Evolutionary conservation across 208 protist genomes (phyloP).

Genomic region (Trypanosoma scelopori): DNA sequence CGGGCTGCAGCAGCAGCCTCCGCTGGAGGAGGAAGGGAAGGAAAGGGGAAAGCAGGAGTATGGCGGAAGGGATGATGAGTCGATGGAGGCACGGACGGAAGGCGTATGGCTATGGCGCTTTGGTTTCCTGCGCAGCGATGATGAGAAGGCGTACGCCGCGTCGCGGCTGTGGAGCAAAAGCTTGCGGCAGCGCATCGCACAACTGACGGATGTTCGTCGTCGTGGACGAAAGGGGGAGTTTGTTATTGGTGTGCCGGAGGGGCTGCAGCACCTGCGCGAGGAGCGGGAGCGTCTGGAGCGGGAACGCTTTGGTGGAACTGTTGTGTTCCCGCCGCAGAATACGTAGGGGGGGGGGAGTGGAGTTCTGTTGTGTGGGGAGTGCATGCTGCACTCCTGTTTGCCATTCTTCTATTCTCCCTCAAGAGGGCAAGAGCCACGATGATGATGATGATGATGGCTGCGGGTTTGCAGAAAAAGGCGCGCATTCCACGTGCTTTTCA

Average conservation of each 20-base stretch:
- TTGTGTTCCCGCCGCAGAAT: conserved; percentile 80
- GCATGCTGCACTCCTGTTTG: not conserved
- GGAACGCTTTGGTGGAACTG: conserved; percentile 60
- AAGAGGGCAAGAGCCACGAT: not conserved
- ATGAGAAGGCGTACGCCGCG: conserved; percentile 65
- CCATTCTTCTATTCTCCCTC: not conserved
- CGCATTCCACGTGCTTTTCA: too few relatives aligned
- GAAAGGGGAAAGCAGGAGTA: not conserved
- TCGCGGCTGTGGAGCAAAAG: conserved; percentile 60
- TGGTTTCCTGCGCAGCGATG: conserved; percentile 64
- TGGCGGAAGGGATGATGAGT: conserved; percentile 8
- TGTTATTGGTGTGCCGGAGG: conserved; percentile 89
- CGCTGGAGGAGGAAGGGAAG: not conserved
- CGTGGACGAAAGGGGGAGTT: conserved; percentile 79
- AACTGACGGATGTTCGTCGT: conserved; percentile 82
- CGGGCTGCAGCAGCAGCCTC: conserved; percentile 10
- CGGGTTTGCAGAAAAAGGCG: too few relatives aligned
- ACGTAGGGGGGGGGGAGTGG: too few relatives aligned
- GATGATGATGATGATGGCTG: too few relatives aligned
- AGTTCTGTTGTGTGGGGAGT: not conserved
- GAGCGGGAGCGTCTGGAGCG: conserved; percentile 77
- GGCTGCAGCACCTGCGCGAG: conserved; percentile 71
- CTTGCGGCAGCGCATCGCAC: conserved; percentile 64
- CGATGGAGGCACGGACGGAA: conserved; percentile 47
- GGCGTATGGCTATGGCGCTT: conserved; percentile 81